A percentile compares a stretch with the other conserved stretches of the same genome.
Conservation (phyloP, 192 early-diverging fungal genomes). For the Neocallimastix lanati region DNA sequence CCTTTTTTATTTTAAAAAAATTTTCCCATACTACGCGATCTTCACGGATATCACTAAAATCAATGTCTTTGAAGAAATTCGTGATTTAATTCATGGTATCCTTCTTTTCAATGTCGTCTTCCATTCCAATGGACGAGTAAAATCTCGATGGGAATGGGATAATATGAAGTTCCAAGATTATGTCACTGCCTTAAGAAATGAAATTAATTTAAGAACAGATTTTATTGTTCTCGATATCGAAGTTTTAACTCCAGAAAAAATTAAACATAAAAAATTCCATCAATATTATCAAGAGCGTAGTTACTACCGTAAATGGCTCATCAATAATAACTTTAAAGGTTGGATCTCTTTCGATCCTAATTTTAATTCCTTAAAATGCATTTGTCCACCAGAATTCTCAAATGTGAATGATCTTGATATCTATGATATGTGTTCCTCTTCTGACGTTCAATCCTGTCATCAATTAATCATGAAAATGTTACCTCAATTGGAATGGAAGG, state of each 20-base stretch:
- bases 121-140: neutral
- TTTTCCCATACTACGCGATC: neutral
- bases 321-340: neutral
- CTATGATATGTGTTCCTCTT: neutral
- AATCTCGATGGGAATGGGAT: neutral
- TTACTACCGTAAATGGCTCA: neutral
- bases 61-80: neutral
- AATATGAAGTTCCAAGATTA: neutral
- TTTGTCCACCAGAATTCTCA: neutral
- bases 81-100: neutral
- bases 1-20: neutral
- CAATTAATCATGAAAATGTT: neutral
- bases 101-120: neutral
- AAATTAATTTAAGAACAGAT: neutral
- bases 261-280: neutral
- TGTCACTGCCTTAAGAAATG: neutral
- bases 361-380: neutral
- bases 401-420: neutral
- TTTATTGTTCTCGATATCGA: neutral
- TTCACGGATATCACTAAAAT: neutral
- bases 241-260: neutral
- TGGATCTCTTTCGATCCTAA: neutral
- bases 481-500: neutral
- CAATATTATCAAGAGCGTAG: neutral
- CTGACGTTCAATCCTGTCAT: neutral